Conservation (phyloP, 805 yeast genomes). For the Candida ascalaphidarum region DNA sequence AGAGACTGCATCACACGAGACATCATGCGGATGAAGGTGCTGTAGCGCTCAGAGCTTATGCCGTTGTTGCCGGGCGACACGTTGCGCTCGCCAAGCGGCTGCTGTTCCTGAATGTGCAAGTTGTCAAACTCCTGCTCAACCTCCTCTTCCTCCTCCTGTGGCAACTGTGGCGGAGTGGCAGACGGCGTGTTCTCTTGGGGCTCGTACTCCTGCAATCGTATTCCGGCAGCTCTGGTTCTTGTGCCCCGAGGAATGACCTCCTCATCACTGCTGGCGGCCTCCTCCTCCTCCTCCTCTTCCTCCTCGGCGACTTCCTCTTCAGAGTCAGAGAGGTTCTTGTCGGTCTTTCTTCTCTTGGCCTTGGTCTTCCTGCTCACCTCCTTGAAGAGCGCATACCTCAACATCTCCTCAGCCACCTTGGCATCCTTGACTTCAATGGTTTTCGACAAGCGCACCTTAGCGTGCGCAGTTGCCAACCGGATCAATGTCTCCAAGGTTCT, state of each 20-base stretch:
- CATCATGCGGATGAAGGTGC: slow-evolving; percentile 20
- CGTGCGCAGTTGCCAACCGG: slow-evolving; percentile 94
- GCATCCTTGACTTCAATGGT: slow-evolving; percentile 75
- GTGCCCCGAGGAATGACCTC: neutral
- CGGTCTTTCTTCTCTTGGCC: slow-evolving; percentile 24
- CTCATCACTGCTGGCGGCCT: too few relatives aligned
- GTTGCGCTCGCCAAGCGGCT: slow-evolving; percentile 21
- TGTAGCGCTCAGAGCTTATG: slow-evolving; percentile 25
- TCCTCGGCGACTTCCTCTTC: slow-evolving; percentile 12
- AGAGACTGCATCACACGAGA: slow-evolving; percentile 21
- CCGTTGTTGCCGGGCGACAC: slow-evolving; percentile 12
- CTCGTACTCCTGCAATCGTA: too few relatives aligned
- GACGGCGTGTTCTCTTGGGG: slow-evolving; percentile 5
- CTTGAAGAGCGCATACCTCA: slow-evolving; percentile 80
- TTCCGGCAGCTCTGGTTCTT: slow-evolving; percentile 2
- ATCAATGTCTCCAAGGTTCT: slow-evolving; percentile 94
- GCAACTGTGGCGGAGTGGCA: slow-evolving; percentile 2
- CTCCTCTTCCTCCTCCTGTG: slow-evolving; percentile 5
- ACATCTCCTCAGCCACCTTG: slow-evolving; percentile 71
- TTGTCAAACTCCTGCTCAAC: slow-evolving; percentile 19
- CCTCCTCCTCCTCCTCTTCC: slow-evolving; percentile 11
- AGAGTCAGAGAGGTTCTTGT: slow-evolving; percentile 26
- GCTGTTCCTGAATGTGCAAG: slow-evolving; percentile 15
- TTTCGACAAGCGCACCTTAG: slow-evolving; percentile 82
- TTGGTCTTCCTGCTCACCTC: slow-evolving; percentile 43